Evolutionary conservation across 2,329 filamentous ascomycete genomes (phyloP).

Genomic region (Diaporthe longicolla): DNA sequence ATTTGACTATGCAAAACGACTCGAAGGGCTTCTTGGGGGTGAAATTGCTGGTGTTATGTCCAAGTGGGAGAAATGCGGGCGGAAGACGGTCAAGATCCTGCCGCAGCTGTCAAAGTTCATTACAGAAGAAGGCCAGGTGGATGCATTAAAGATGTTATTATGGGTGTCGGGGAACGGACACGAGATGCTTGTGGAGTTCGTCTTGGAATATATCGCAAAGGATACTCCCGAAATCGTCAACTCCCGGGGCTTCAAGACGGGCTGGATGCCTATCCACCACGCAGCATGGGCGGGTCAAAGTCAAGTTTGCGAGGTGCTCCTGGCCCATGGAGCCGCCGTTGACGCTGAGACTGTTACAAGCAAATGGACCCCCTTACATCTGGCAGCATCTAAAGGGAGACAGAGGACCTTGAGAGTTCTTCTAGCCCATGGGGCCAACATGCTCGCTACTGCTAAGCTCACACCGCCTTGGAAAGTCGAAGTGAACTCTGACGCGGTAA

Average conservation of each 20-base stretch:
- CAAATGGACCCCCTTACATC: neutral
- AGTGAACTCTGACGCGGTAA: neutral
- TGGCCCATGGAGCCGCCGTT: neutral
- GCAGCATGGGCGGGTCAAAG: neutral
- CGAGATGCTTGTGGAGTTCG: neutral
- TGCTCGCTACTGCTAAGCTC: neutral
- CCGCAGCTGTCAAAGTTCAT: neutral
- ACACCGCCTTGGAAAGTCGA: neutral
- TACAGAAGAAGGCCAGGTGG: neutral
- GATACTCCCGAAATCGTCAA: neutral
- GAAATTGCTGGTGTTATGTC: neutral
- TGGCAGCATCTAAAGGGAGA: neutral
- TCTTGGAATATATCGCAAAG: neutral
- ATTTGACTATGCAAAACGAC: neutral
- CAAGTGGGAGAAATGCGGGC: neutral
- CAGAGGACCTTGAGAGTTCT: neutral
- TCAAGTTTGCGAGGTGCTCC: neutral
- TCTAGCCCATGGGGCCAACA: neutral
- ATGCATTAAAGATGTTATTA: neutral
- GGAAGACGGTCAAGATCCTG: neutral
- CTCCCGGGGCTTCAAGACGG: neutral
- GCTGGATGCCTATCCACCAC: constrained; percentile 8
- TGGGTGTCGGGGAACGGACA: neutral
- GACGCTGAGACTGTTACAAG: neutral
- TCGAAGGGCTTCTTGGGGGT: rapidly evolving